Evolutionary conservation across 495 filamentous ascomycete species (phyloP), one percentile per base, ranked within the genome.

Genomic region (Penicillium steckii): DNA sequence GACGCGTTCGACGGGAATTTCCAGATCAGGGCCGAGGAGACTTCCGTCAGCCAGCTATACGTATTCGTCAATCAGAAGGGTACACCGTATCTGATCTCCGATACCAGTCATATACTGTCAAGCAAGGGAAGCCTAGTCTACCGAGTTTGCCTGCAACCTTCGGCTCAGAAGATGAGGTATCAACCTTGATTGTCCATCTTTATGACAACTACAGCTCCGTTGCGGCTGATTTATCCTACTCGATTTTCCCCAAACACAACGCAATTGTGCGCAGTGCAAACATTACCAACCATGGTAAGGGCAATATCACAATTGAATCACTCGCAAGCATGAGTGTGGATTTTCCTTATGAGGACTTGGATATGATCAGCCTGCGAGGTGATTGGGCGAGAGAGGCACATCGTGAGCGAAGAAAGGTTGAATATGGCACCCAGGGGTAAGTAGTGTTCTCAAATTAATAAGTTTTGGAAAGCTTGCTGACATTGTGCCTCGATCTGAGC

Each of bases 1-100:
- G 72, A 8, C 74, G 77, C 42, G 59, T 69, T 5, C 75, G 78
- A 3, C 74, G 79, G 8, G 79, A 82, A 55, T 81, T 82, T 42
- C 79, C 79, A 3, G 79, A 82, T 42, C 71, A 77, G 25, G 79
- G 79, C 0, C 70, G 78, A 21, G 78, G 79, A 12, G 79, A 82
- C 56, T 80, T 77, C 45, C 73, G 79, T 9, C 62, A 73, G 3
- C 79, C 79, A n/a, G 79, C 79, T 0, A 69, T 81, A 29, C 72
- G 78, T 19, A 75, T 82, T 49, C 66, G 68, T 17, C 77, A 82
- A 53, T 55, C 63, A 1, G 69, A 66, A n/a, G 79, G 79, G 25
- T 66, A 80, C 19, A 79, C 76, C 3, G 73, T 82, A 2, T 76
- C 76, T 2, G 70, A 72, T 1, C 66, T 82, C 45, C 62, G 66